phyloP scores from a whole-genome alignment of 495 filamentous ascomycete genomes.

The Corynascus novoguineensis region DNA sequence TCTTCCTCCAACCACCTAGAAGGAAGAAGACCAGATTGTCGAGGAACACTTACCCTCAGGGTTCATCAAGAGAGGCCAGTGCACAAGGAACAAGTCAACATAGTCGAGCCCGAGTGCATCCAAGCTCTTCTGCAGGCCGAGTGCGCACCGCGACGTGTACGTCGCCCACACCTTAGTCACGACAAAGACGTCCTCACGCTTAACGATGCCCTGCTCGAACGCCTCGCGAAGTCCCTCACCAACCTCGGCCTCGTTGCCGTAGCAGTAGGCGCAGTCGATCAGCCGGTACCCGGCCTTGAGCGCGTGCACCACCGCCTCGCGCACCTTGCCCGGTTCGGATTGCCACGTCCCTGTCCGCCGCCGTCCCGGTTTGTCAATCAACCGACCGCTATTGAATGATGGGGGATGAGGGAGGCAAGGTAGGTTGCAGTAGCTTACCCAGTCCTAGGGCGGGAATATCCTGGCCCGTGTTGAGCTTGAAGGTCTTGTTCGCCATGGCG shows the following conservation, averaged over 20 bases:
- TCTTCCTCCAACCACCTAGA: neutral
- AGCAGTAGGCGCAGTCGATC: conserved; percentile 55
- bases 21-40: neutral
- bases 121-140: conserved; percentile 64
- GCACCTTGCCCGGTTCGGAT: conserved; percentile 56
- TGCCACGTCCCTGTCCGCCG: conserved; percentile 63
- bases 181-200: conserved; percentile 74
- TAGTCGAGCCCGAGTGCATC: conserved; percentile 69
- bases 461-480: conserved; percentile 72
- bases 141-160: conserved; percentile 61
- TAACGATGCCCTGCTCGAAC: conserved; percentile 59
- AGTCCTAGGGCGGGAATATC: conserved; percentile 72
- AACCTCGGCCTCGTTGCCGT: conserved; percentile 55
- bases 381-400: neutral
- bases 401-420: neutral
- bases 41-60: conserved; percentile 47
- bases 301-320: conserved; percentile 48
- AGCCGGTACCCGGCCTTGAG: conserved; percentile 62
- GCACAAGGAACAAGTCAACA: conserved; percentile 73
- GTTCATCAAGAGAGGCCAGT: conserved; percentile 85
- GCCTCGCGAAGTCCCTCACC: conserved; percentile 55
- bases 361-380: neutral
- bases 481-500: conserved; percentile 47
- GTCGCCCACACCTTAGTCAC: conserved; percentile 82
- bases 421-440: conserved; percentile 42